Evolutionary conservation across 2,329 filamentous ascomycete species (phyloP), one percentile per base, ranked within the genome.

Genomic region (Penicillium sp.): DNA sequence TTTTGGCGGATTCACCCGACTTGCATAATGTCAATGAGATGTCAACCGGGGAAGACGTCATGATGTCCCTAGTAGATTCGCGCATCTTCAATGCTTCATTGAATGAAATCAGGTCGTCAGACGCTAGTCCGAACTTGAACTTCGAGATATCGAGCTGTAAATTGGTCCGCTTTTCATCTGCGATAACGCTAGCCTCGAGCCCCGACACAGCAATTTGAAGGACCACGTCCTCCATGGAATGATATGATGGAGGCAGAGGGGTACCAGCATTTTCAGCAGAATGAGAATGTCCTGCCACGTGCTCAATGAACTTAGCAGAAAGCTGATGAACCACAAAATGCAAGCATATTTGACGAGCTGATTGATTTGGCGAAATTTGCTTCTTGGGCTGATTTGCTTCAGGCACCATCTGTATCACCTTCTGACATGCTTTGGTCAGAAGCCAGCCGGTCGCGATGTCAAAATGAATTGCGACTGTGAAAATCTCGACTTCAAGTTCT

Each of bases 31-130:
- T 70, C 10, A 78, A 46, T 9, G 66, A 69, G 6, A 79, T 63
- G 50, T 78, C 76, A 23, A 64, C 65, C 45, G 70, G 65, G 2
- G 59, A 57, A n/a, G 71, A 62, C 21, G 70, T 65, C 44, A 67
- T 53, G 10, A 74, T 59, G 52, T 78, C 75, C 55, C 74, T 68
- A 4, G 67, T 71, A 4, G 76, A 78, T 44, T 76, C 73, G 43
- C 76, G 72, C 69, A 79, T 74, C 53, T 71, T 76, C 38, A 78
- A 62, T 6, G 64, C 66, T 42, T 78, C 73, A 47, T 80, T 74
- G 58, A 84, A 84, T 3, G 76, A 78, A 24, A 84, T 65, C 8
- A 84, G 72, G 31, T 78, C 69, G 24, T 80, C 73, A 16, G 76
- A 75, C 6, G 76, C 69, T 54, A 78, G 78, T 2, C 77, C 76